Evolutionary conservation across 495 filamentous ascomycete species (phyloP).

Genomic region (Trypethelium eluteriae): DNA sequence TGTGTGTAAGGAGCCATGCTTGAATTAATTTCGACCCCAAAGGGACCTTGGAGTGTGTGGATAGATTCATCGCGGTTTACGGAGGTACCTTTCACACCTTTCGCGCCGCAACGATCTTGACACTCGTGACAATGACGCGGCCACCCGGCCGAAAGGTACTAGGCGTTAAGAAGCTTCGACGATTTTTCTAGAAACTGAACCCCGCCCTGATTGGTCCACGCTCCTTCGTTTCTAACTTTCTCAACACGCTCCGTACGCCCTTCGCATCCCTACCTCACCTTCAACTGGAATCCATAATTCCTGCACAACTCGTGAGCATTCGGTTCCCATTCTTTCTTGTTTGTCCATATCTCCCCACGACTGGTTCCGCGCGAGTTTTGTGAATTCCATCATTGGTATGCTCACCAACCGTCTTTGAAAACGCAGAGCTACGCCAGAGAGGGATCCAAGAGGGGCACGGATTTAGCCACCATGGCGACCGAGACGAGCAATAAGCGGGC

Average conservation of each 20-base stretch:
- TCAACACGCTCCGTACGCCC: neutral
- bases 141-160: neutral
- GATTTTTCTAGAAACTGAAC: neutral
- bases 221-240: neutral
- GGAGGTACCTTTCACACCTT: neutral
- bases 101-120: neutral
- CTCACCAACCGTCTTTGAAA: too few species aligned
- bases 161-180: neutral
- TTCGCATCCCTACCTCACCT: neutral
- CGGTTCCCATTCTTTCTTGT: too few species aligned
- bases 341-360: too few species aligned
- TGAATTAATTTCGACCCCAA: neutral
- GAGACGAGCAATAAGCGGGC: conserved; percentile 46
- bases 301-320: neutral
- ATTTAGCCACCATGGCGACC: neutral
- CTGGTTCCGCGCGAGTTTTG: too few species aligned
- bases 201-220: neutral
- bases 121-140: conserved; percentile 6
- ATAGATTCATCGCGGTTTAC: neutral
- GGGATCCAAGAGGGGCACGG: neutral
- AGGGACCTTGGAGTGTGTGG: neutral
- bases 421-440: too few species aligned
- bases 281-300: neutral
- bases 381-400: too few species aligned
- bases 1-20: conserved; percentile 17